Percentiles rank a stretch among this genome's conserved stretches.
Evolutionary conservation across 1,284 basidiomycete species (phyloP).

Genomic region (Blastosporella zonata): DNA sequence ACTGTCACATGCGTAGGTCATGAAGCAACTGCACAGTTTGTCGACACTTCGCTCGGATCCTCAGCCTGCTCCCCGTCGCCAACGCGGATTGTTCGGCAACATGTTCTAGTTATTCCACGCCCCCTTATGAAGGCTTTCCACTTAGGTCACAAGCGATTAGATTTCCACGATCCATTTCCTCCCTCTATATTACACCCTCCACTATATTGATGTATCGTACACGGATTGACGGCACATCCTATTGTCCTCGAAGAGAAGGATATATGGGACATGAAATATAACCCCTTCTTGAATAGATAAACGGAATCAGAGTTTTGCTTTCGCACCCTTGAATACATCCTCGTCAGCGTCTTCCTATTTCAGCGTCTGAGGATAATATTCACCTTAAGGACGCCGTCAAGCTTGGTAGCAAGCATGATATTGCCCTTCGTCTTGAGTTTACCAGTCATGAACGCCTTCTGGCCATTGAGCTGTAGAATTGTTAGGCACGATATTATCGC

Average conservation of each 20-base stretch:
- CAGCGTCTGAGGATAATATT: constrained; percentile 1
- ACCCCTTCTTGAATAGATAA: neutral
- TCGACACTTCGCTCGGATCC: constrained; percentile 79
- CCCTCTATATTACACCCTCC: constrained; percentile 12
- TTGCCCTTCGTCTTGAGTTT: constrained; percentile 85
- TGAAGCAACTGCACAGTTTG: constrained; percentile 86
- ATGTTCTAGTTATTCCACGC: constrained; percentile 45
- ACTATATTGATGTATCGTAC: constrained; percentile 12
- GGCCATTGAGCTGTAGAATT: constrained; percentile 65
- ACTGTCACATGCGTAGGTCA: constrained; percentile 53
- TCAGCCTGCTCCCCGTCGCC: constrained; percentile 63
- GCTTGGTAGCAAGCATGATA: constrained; percentile 88
- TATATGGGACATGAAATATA: constrained; percentile 14
- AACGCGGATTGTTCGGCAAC: constrained; percentile 70
- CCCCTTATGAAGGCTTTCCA: constrained; percentile 1
- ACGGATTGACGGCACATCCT: constrained; percentile 12
- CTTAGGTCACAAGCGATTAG: constrained; percentile 6
- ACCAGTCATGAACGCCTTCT: constrained; percentile 94
- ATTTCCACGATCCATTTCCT: constrained; percentile 3
- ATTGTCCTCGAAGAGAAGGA: constrained; percentile 12
- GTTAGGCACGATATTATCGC: neutral
- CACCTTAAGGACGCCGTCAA: constrained; percentile 79
- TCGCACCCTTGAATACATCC: constrained; percentile 16
- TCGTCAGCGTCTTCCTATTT: constrained; percentile 1
- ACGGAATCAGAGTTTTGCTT: constrained; percentile 36